These are phyloP conservation scores for Lolium rigidum DNA, from an alignment of 176 grass and related monocot species.

Conservation along the genomic window DNA sequence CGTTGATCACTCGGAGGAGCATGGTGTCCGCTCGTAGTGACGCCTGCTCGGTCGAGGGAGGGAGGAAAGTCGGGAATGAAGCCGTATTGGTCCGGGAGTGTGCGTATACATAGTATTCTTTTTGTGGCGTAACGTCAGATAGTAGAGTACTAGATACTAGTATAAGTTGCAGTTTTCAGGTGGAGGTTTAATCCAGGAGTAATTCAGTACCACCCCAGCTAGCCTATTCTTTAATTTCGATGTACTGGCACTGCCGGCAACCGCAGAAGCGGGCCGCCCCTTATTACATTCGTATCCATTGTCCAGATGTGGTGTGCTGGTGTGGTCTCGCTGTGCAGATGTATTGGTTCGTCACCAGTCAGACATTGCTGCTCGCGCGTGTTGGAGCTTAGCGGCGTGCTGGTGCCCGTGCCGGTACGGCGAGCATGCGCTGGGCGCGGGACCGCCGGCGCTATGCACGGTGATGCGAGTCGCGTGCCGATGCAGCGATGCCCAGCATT, in stretches of 20 bases:
- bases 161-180: slow-evolving; percentile 36
- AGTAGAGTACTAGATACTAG: slow-evolving; percentile 14
- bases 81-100: slow-evolving; percentile 66
- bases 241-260: not conserved
- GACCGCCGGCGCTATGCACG: not conserved
- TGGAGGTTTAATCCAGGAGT: not conserved
- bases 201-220: not conserved
- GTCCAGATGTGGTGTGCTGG: not conserved
- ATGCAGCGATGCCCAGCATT: not conserved
- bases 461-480: not conserved
- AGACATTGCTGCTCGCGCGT: not conserved
- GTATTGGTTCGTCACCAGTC: not conserved
- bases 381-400: slow-evolving; percentile 25
- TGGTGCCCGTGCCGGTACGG: not conserved
- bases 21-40: not conserved
- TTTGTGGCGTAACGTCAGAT: slow-evolving; percentile 31
- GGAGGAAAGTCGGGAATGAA: slow-evolving; percentile 58
- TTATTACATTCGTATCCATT: not conserved
- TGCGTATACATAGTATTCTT: slow-evolving; percentile 53
- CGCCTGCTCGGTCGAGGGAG: slow-evolving; percentile 25
- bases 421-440: not conserved
- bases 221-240: slow-evolving; percentile 39
- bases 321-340: slow-evolving; percentile 10
- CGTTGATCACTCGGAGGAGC: slow-evolving; percentile 28
- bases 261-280: not conserved